These are phyloP conservation scores for Nakataea oryzae DNA, from an alignment of 2,329 filamentous ascomycete species.

Conservation along the genomic window DNA sequence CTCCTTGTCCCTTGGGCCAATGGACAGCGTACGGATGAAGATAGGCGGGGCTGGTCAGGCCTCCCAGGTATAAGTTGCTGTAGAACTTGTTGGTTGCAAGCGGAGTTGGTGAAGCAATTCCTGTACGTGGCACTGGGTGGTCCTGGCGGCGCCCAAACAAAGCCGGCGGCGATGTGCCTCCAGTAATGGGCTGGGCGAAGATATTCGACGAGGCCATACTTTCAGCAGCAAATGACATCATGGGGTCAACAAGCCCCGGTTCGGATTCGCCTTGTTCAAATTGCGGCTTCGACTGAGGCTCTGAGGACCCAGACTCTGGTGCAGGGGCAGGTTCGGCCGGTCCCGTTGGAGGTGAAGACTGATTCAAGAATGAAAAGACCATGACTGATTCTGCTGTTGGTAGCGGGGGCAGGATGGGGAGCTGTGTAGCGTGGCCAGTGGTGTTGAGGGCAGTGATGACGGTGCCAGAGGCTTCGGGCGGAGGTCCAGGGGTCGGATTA, in stretches of 20 bases:
- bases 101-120: conserved; percentile 35
- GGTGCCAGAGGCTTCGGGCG: background rate
- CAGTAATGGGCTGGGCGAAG: conserved; percentile 42
- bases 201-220: conserved; percentile 29
- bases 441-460: background rate
- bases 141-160: conserved; percentile 36
- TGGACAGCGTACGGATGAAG: conserved; percentile 64
- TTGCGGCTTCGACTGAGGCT: background rate
- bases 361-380: background rate
- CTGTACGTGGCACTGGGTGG: conserved; percentile 47
- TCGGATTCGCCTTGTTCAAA: background rate
- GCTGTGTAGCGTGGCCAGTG: background rate
- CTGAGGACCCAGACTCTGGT: background rate
- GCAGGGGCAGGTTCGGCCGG: background rate
- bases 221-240: background rate
- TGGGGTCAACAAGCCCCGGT: background rate
- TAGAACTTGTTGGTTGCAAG: conserved; percentile 74
- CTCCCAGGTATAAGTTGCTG: conserved; percentile 68
- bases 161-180: conserved; percentile 35
- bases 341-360: background rate
- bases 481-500: background rate
- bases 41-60: conserved; percentile 59
- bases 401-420: background rate
- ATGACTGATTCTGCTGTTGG: background rate
- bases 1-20: conserved; percentile 55